Evolutionary conservation across 2,329 filamentous ascomycete genomes (phyloP).

Genomic region (Ophiostoma himal-ulmi): DNA sequence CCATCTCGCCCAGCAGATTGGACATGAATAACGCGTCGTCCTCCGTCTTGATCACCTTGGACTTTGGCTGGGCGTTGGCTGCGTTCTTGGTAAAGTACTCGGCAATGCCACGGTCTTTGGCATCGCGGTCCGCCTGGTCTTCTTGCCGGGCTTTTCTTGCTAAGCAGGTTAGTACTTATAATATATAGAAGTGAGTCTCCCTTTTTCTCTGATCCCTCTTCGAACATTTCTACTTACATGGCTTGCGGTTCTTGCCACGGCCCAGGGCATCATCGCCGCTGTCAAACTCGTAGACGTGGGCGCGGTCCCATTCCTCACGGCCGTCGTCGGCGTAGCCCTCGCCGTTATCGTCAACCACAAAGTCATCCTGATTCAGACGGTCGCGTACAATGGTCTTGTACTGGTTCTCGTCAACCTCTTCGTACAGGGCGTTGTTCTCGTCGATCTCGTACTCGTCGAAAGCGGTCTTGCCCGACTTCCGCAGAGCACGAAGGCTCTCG

Average conservation of each 20-base stretch:
- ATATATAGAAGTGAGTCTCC: too few relatives aligned
- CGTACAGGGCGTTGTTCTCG: slow-evolving; percentile 80
- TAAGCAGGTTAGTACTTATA: slow-evolving; percentile 32
- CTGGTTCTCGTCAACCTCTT: slow-evolving; percentile 91
- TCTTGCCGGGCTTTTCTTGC: slow-evolving; percentile 85
- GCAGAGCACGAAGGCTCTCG: slow-evolving; percentile 77
- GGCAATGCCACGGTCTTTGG: slow-evolving; percentile 84
- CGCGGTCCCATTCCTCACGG: slow-evolving; percentile 84
- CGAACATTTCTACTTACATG: slow-evolving; percentile 36
- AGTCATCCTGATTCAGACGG: slow-evolving; percentile 88
- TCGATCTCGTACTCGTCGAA: slow-evolving; percentile 82
- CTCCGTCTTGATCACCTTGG: slow-evolving; percentile 81
- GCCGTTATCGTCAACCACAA: slow-evolving; percentile 97
- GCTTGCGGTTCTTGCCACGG: slow-evolving; percentile 35
- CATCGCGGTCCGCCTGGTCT: slow-evolving; percentile 76
- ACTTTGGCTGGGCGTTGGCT: slow-evolving; percentile 56
- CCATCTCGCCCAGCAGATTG: slow-evolving; percentile 79
- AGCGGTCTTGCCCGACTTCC: slow-evolving; percentile 84
- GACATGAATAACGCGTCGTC: slow-evolving; percentile 86
- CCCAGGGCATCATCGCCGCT: slow-evolving; percentile 62
- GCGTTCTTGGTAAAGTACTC: slow-evolving; percentile 86
- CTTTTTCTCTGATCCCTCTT: too few relatives aligned
- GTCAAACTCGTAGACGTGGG: slow-evolving; percentile 62
- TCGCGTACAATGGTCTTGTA: slow-evolving; percentile 94
- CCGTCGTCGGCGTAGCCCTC: slow-evolving; percentile 96